Conservation (phyloP, 169 alveolate species). For the Plasmodium gonderi region DNA sequence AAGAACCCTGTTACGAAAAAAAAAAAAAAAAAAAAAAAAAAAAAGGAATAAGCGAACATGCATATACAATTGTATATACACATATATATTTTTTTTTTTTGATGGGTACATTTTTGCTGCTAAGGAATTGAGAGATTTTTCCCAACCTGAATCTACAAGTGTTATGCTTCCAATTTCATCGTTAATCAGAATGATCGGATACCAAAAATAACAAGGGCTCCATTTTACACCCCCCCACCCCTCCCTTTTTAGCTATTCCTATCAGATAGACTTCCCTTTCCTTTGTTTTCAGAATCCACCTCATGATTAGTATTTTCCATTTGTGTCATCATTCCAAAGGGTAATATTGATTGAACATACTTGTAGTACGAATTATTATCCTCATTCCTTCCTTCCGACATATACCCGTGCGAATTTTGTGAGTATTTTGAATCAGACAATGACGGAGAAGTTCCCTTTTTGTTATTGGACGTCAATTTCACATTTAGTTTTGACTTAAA, state of each 20-base stretch:
- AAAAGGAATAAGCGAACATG: neutral
- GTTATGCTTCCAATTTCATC: neutral
- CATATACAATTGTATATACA: neutral
- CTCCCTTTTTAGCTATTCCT: neutral
- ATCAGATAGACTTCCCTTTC: neutral
- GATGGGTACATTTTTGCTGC: neutral
- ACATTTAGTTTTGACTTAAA: conserved; percentile 34
- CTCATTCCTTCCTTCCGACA: conserved; percentile 20
- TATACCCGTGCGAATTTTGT: neutral
- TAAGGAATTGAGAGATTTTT: neutral
- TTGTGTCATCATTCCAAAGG: conserved; percentile 33
- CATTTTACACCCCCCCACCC: neutral
- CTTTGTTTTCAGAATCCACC: neutral
- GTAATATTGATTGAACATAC: conserved; percentile 56
- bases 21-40: neutral
- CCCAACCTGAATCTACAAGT: neutral
- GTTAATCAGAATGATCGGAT: neutral
- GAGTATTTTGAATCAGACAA: neutral
- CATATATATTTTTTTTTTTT: neutral
- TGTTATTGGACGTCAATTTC: neutral
- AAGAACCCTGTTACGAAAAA: too few relatives aligned
- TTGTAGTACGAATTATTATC: conserved; percentile 48
- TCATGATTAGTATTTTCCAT: conserved; percentile 9
- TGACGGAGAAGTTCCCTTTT: neutral
- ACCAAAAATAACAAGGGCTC: too few relatives aligned